These are phyloP conservation scores for Colletotrichum spinosum DNA, from an alignment of 2,329 filamentous ascomycete species.

Conservation along the genomic window DNA sequence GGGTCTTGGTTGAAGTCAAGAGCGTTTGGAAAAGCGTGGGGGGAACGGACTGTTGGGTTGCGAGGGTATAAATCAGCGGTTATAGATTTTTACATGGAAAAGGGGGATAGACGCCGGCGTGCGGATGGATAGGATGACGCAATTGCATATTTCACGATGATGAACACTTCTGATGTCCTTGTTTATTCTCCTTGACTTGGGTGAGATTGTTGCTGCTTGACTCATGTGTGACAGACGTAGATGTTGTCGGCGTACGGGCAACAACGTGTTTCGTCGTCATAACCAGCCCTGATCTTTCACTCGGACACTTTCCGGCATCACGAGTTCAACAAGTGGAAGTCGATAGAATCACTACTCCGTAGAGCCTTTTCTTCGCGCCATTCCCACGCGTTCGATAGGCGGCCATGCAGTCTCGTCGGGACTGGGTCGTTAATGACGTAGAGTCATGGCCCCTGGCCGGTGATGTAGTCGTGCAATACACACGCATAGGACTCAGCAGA, in stretches of 20 bases:
- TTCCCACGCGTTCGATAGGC: slow-evolving; percentile 1
- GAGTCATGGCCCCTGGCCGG: not conserved
- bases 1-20: not conserved
- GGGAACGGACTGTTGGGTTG: too few species aligned
- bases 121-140: too few species aligned
- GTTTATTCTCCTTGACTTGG: too few species aligned
- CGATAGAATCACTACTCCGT: not conserved
- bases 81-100: too few species aligned
- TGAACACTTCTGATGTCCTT: too few species aligned
- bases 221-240: not conserved
- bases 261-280: slow-evolving; percentile 24
- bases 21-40: slow-evolving; percentile 42
- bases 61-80: too few species aligned
- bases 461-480: not conserved
- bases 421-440: slow-evolving; percentile 17
- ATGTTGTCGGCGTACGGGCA: not conserved
- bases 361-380: not conserved
- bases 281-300: not conserved
- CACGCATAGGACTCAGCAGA: too few species aligned
- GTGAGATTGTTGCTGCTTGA: too few species aligned
- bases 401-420: not conserved
- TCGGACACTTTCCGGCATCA: slow-evolving; percentile 19
- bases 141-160: too few species aligned
- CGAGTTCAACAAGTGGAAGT: not conserved
- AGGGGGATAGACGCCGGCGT: too few species aligned